Base-by-base conservation (phyloP, 2,329 filamentous ascomycete genomes). In the Ilyonectria sp. region DNA sequence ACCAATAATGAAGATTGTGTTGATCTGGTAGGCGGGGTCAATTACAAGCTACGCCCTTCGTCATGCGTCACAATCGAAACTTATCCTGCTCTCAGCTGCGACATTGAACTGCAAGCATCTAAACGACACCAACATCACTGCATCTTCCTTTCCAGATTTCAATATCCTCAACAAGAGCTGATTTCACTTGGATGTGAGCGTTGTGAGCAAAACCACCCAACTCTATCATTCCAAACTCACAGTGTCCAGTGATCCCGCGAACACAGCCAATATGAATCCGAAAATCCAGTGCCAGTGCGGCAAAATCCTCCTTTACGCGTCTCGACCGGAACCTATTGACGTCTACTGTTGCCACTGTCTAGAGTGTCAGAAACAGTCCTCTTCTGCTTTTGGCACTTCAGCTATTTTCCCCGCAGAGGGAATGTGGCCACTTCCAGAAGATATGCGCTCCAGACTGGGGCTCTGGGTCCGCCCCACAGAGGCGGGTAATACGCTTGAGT, bases 311-410 rank as follows among this genome's bases (percentile, higher is more conserved):
- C 79, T 85, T 69, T 75, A 72, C 35, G 79, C 81, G 5, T 79
- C 81, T 1, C 74, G 71, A 7, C 74, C 78, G 1, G 58, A 79
- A 21, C 82, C 82, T 6, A 61, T 80, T 26, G 76, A 75, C 7
- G 71, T 85, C 21, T 84, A 80, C 71, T 79, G 82, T 75, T 86
- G 84, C 71, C 84, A 86, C 76, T 86, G 84, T 72, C 76, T 79
- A 55, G 79, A 85, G 60, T 86, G 84, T 68, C 83, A 80, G 49
- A 83, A 78, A 59, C 83, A 86, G 67, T 82, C 83, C 0, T 77
- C 78, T 4, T 85, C 84, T 1, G 83, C 84, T 2, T 86, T 84
- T 68, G 84, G 84, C 26, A 83, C 81, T 1, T 84, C 83, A 0
- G 82, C 83, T 63, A 79, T 84, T 63, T 86, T 82, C 70, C 78